Evolutionary conservation across 2,329 filamentous ascomycete species (phyloP), one percentile per base, ranked within the genome.

Genomic region (Harringtonia aguacate): DNA sequence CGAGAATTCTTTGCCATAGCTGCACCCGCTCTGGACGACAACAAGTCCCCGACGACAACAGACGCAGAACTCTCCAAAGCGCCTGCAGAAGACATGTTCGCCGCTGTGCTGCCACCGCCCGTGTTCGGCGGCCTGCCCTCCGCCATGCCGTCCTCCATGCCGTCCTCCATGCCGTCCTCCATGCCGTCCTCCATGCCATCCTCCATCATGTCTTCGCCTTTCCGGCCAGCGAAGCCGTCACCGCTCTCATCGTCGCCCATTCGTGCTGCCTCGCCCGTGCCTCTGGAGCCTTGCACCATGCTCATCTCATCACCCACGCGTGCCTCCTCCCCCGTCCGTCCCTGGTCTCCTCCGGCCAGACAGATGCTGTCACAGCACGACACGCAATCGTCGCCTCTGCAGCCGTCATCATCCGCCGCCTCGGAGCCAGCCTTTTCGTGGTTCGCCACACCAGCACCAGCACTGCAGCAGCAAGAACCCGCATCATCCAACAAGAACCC

Each of bases 231-330:
- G 30, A 60, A 69, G 27, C 61, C 76, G 2, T 79, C 76, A 39
- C 75, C 74, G 7, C 70, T 78, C 4, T 76, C 76, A 3, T 79
- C 75, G 3, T 77, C 75, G 3, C 75, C 75, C 13, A 58, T 77
- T 42, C 72, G 73, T 52, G 66, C 69, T n/a, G 65, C 69, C 6
- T 69, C 72, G 12, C 62, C 64, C n/a, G n/a, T n/a, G n/a, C n/a
- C n/a, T n/a, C n/a, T n/a, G n/a, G n/a, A 27, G 7, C n/a, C 64
- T 12, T 70, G 9, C 71, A 44, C 56, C 58, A 15, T 70, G 72
- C 57, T n/a, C 61, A 62, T 38, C 34, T 49, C n/a, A 58, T 33
- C 42, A 4, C 17, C 27, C 10, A 22, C 31, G 27, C 28, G 20
- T 14, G 27, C 61, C 39, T 65, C 63, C 5, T 66, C 63, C 6